These are phyloP conservation scores for Pseudogymnoascus sp. DNA, from an alignment of 2,329 filamentous ascomycete species.

Conservation along the genomic window DNA sequence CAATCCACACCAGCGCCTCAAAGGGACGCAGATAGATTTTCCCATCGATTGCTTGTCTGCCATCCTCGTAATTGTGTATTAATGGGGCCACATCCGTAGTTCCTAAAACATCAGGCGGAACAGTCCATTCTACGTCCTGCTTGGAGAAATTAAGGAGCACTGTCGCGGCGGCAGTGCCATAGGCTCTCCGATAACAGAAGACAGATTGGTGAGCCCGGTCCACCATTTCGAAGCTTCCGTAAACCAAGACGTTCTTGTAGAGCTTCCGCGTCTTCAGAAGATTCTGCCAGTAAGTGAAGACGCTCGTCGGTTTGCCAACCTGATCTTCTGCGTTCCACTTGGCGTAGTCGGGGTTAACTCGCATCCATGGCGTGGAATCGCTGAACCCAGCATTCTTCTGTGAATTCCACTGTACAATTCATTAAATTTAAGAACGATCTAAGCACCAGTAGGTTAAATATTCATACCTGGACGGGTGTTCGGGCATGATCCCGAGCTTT, in stretches of 20 bases:
- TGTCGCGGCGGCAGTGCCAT: conserved; percentile 23
- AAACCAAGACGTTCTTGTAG: conserved; percentile 57
- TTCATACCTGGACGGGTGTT: conserved; percentile 46
- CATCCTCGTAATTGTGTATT: background rate
- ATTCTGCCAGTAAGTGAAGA: conserved; percentile 54
- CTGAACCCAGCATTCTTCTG: conserved; percentile 59
- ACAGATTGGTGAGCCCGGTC: conserved; percentile 44
- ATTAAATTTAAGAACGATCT: background rate
- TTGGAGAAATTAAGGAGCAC: conserved; percentile 26
- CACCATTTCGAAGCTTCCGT: conserved; percentile 54
- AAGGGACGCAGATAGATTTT: background rate
- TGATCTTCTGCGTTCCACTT: conserved; percentile 57
- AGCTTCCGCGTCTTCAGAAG: conserved; percentile 53
- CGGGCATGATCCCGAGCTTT: conserved; percentile 63
- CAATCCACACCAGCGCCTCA: background rate
- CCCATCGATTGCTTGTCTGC: background rate
- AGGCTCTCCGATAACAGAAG: conserved; percentile 47
- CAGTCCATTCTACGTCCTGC: conserved; percentile 1
- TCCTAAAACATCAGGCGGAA: background rate
- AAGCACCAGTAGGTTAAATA: conserved; percentile 10
- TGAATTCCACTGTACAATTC: conserved; percentile 51
- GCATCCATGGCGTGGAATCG: conserved; percentile 59
- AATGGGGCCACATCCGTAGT: background rate
- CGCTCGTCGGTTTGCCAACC: conserved; percentile 39
- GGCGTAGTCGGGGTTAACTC: conserved; percentile 54